These are phyloP conservation scores for Curvularia spicifera DNA, from an alignment of 2,329 filamentous ascomycete genomes.

Conservation along the genomic window DNA sequence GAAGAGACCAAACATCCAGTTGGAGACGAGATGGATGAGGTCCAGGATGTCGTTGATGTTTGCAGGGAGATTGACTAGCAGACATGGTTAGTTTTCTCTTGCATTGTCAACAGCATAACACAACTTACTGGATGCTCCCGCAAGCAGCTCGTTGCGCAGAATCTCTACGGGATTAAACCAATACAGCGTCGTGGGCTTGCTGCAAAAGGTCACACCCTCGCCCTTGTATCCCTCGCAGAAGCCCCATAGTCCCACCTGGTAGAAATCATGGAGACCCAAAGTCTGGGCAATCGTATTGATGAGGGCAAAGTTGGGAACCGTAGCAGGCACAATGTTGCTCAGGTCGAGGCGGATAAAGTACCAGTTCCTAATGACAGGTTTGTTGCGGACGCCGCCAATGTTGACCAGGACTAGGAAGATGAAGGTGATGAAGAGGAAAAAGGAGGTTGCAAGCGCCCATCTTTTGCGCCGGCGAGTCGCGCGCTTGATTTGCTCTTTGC, in stretches of 20 bases:
- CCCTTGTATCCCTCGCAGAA: conserved; percentile 86
- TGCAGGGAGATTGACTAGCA: conserved; percentile 73
- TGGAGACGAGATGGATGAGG: conserved; percentile 75
- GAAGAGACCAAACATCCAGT: conserved; percentile 91
- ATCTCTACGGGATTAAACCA: conserved; percentile 93
- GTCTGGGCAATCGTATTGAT: conserved; percentile 88
- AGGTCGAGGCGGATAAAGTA: conserved; percentile 89
- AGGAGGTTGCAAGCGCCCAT: conserved; percentile 69
- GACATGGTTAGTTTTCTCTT: not conserved
- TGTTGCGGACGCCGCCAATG: conserved; percentile 74
- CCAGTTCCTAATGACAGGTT: conserved; percentile 68
- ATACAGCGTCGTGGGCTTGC: conserved; percentile 71
- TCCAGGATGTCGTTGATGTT: conserved; percentile 75
- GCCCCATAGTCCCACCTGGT: conserved; percentile 89
- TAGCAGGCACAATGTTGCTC: conserved; percentile 77
- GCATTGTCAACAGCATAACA: not conserved
- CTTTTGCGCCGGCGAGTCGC: conserved; percentile 59
- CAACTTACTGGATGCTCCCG: conserved; percentile 74
- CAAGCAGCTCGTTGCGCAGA: conserved; percentile 76
- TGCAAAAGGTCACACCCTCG: conserved; percentile 78
- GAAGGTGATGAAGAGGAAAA: conserved; percentile 75
- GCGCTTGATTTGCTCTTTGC: conserved; percentile 47
- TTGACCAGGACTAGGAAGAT: conserved; percentile 83
- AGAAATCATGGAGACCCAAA: conserved; percentile 90
- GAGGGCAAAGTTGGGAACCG: conserved; percentile 72